Evolutionary conservation across 2,329 filamentous ascomycete species (phyloP), one percentile per base, ranked within the genome.

Genomic region (Zymoseptoria brevis): DNA sequence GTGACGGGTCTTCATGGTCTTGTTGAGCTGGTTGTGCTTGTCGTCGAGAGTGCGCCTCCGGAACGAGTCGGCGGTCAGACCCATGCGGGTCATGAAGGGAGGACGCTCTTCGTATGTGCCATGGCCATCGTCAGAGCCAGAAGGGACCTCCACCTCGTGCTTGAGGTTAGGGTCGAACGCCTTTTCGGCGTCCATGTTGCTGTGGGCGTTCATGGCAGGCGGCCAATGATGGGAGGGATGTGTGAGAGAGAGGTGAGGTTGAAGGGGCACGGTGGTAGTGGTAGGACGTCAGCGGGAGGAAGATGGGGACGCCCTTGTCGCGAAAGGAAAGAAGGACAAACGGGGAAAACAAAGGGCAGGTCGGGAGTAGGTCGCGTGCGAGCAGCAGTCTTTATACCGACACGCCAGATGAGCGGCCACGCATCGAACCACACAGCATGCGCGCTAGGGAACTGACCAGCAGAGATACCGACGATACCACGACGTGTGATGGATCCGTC

Each of bases 11-110:
- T 71, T 69, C 60, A 69, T 54, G 13, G 68, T 70, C 64, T 70
- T 65, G 65, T 71, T 71, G 48, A 71, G 62, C 59, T 69, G 68
- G 55, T 70, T 70, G 63, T 70, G 66, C 62, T 68, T 66, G 65
- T 73, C 70, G 35, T 62, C 63, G 11, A 67, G 57, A 1, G 65
- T 68, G 19, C 71, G 64, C 11, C 63, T 63, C 59, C 60, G 63
- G 66, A 73, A 73, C 0, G 68, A 70, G 7, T 68, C 66, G 1
- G 67, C 57, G 4, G 67, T 69, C n/a, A 72, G 45, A 57, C 71
- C 71, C 57, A 73, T 26, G 54, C 71, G 64, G 48, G 69, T 71
- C 64, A 63, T 56, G 49, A 69, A 54, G 16, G 53, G 35, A 8
- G 60, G 62, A 8, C 57, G 60, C 54, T 61, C 58, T 7, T 53